Base-by-base conservation (phyloP, 2,329 filamentous ascomycete species). In the Fusarium sp. region DNA sequence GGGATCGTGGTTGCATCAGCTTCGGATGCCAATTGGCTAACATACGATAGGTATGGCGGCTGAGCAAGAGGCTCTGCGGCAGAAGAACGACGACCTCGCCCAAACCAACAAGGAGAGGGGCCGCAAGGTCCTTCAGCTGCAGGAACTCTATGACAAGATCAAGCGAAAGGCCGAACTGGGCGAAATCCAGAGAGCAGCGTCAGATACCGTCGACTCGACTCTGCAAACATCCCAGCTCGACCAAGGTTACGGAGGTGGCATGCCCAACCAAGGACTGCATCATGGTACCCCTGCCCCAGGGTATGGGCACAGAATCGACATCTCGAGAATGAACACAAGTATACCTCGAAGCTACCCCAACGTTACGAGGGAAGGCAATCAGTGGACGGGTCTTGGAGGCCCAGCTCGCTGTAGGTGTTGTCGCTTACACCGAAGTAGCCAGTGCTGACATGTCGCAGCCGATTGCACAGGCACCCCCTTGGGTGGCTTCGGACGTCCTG, bases 51-150 rank as follows among this genome's bases (percentile, higher is more conserved):
- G 86, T 37, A 84, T 93, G 80, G 85, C 88, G 60, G 73, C 84
- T 9, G 89, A 93, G 34, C 89, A 92, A 57, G 87, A 91, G 23
- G 82, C 83, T 9, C 81, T 95, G 11, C 85, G 89, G 54, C 86
- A 87, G 51, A 94, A 93, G 78, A 93, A 94, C 67, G 87, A 93
- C 16, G 92, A 95, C 37, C 82, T 97, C 2, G 82, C 85, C 6
- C 85, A 89, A 23, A 85, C 89, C 5, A 91, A 90, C 73, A 88
- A 87, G 59, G 91, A 94, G 23, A 96, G 95, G 77, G 89, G 83
- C 70, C 90, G 88, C 48, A 92, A 90, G 62, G 86, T 93, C 4
- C 80, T 90, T 6, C 91, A 94, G 65, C 87, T 89, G 3, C 92
- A 94, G 72, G 87, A 90, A 66, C 80, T 90, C 3, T 90, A 90